Percentiles rank a stretch among this genome's conserved stretches.
Evolutionary conservation across 202 grass and related monocot species (phyloP).

Genomic region (Zizania palustris): DNA sequence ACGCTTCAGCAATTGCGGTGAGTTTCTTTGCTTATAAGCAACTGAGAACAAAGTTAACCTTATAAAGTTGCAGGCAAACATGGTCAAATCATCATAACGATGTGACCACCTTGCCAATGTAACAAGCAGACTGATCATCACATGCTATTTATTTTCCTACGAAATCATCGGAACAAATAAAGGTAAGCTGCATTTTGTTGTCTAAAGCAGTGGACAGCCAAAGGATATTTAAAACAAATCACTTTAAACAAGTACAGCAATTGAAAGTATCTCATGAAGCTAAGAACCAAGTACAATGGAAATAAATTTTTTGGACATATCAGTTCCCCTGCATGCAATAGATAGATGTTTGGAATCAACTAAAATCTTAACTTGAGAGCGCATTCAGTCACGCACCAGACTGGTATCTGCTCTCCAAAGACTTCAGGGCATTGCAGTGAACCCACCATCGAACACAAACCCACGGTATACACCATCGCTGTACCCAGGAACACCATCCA

Average conservation of each 20-base stretch:
- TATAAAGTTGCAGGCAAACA: slow-evolving; percentile 5
- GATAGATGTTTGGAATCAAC: slow-evolving; percentile 25
- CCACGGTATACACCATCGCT: slow-evolving; percentile 76
- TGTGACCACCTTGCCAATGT: neutral
- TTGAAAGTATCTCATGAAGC: slow-evolving; percentile 43
- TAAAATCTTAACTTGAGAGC: slow-evolving; percentile 19
- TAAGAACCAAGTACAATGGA: slow-evolving; percentile 36
- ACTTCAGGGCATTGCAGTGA: slow-evolving; percentile 67
- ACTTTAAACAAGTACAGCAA: slow-evolving; percentile 52
- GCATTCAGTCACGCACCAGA: slow-evolving; percentile 33
- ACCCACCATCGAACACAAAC: slow-evolving; percentile 77
- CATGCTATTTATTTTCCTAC: neutral
- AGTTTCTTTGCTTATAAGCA: neutral
- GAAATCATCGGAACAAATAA: slow-evolving; percentile 27
- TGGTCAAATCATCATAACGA: neutral
- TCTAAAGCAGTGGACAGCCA: slow-evolving; percentile 21
- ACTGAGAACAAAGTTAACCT: neutral
- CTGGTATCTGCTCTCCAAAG: neutral
- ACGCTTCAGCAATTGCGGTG: neutral
- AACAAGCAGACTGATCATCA: neutral
- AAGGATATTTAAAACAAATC: slow-evolving; percentile 27
- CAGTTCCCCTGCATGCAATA: slow-evolving; percentile 20
- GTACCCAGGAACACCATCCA: slow-evolving; percentile 75
- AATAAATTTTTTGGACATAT: slow-evolving; percentile 33
- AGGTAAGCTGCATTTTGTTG: slow-evolving; percentile 1